Base-by-base conservation (phyloP, 1,284 basidiomycete species). In the Ceratobasidium sp. region DNA sequence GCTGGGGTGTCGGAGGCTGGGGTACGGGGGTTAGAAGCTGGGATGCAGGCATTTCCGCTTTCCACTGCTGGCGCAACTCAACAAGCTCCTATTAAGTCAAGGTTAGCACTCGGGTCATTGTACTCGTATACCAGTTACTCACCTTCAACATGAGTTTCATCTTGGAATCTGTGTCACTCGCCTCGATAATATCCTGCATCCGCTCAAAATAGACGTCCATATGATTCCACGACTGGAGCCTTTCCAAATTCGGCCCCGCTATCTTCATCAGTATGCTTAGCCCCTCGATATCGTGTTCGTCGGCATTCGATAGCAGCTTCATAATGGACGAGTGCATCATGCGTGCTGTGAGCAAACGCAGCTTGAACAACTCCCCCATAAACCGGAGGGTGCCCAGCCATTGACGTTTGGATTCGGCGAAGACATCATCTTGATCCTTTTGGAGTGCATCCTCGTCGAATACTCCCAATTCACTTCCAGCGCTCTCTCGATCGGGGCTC, bases 401-500 rank as follows among this genome's bases (percentile, higher is more conserved):
- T 41, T 53, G 63, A 9, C 63, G 94, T 87, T 98, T 98, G 53
- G 96, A 96, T 87, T 98, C 98, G 83, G 97, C 93, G n/a, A 94
- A 94, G 66, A 93, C 93, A 81, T 99, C 98, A 86, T 99, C 98
- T 84, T 99, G 97, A 15, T 98, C 96, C 5, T 94, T 97, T 80
- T 98, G 93, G 60, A 96, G 87, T 8, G 88, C 93, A 75, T 88
- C 85, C 81, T 91, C 90, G 6, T 79, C 78, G 50, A 80, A 80
- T 17, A 83, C 83, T 73, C 82, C 81, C 72, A 84, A 84, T 76
- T 82, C 82, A 50, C 85, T 87, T 74, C 85, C 82, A 76, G 85
- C 85, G 60, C 85, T 85, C 79, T 85, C 84, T 81, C 88, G 88
- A 74, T 86, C 87, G 3, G 83, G 84, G 69, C 84, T 85, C 81